phyloP scores from a whole-genome alignment of 2,329 filamentous ascomycete species.

The Microdochium bolleyi region DNA sequence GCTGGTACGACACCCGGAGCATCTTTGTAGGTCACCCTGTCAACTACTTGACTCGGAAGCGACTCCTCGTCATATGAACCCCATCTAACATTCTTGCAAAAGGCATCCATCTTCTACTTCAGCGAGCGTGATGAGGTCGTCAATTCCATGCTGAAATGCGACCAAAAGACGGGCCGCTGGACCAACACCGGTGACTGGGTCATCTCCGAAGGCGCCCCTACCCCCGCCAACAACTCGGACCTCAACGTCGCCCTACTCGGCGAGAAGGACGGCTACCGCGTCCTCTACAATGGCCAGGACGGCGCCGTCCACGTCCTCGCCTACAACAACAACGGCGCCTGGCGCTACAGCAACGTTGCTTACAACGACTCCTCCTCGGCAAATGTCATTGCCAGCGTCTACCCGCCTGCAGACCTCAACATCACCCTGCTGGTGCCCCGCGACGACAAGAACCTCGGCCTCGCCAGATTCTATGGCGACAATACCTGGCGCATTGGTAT shows the following conservation, averaged over 20 bases:
- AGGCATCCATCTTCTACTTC: constrained; percentile 29
- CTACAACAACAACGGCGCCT: constrained; percentile 17
- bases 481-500: constrained; percentile 24
- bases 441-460: constrained; percentile 21
- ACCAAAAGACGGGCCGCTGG: constrained; percentile 24
- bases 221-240: constrained; percentile 18
- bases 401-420: constrained; percentile 16
- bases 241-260: constrained; percentile 23
- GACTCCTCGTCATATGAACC: constrained; percentile 6
- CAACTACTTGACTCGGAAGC: constrained; percentile 1
- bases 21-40: constrained; percentile 17
- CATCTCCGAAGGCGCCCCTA: constrained; percentile 16
- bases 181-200: constrained; percentile 17
- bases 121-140: constrained; percentile 16
- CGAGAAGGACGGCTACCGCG: constrained; percentile 21
- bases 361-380: constrained; percentile 18
- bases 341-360: constrained; percentile 21
- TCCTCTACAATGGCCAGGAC: constrained; percentile 27
- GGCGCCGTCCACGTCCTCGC: constrained; percentile 20
- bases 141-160: constrained; percentile 24
- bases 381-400: constrained; percentile 20
- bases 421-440: constrained; percentile 24
- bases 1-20: constrained; percentile 20
- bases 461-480: constrained; percentile 18
- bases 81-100: constrained; percentile 8